Evolutionary conservation across 176 grass and related monocot genomes (phyloP).

Genomic region (Carex parvula): DNA sequence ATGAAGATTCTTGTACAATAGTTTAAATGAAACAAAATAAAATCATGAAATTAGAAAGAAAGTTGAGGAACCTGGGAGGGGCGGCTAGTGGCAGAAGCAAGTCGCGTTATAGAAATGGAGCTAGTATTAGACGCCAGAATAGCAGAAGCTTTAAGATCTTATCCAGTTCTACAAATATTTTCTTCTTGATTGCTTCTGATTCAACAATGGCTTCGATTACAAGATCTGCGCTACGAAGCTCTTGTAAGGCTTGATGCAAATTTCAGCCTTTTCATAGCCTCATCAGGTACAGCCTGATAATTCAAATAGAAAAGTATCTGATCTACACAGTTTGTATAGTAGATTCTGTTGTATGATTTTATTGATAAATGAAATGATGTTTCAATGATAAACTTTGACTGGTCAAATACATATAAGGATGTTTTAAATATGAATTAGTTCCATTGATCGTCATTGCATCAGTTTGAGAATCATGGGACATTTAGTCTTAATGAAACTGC

Average conservation of each 20-base stretch:
- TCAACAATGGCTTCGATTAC: constrained; percentile 88
- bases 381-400: too few relatives aligned
- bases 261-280: constrained; percentile 59
- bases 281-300: constrained; percentile 43
- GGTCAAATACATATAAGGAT: too few relatives aligned
- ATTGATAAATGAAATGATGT: too few relatives aligned
- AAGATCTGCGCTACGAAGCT: constrained; percentile 54
- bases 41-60: neutral
- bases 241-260: constrained; percentile 54
- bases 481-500: too few relatives aligned
- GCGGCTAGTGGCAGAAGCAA: constrained; percentile 72
- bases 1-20: neutral
- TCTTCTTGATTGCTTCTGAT: constrained; percentile 76
- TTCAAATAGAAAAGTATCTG: neutral
- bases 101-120: constrained; percentile 80
- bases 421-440: too few relatives aligned
- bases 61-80: constrained; percentile 55
- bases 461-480: too few relatives aligned
- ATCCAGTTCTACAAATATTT: constrained; percentile 70
- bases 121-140: constrained; percentile 91
- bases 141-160: constrained; percentile 63
- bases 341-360: neutral
- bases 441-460: too few relatives aligned
- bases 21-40: constrained; percentile 11
- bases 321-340: neutral